Conservation (phyloP, 192 early-diverging fungal genomes). For the Coemansia sp. region DNA sequence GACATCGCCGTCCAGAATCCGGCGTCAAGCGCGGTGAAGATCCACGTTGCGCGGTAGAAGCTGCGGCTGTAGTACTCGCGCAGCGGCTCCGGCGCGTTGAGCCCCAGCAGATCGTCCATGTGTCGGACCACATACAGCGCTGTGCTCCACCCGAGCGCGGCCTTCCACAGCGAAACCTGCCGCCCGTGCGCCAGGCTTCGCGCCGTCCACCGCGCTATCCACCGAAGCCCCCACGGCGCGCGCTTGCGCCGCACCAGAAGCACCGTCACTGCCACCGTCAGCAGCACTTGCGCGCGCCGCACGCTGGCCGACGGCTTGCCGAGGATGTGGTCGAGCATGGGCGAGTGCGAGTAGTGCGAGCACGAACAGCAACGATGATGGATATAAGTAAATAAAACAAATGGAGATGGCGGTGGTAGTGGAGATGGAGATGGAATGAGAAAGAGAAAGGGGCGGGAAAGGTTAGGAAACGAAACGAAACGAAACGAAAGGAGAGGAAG, state of each 20-base stretch:
- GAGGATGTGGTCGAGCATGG: constrained; percentile 90
- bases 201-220: constrained; percentile 13
- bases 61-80: constrained; percentile 84
- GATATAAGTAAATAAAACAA: background rate
- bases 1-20: constrained; percentile 91
- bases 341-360: no score
- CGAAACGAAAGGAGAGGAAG: background rate
- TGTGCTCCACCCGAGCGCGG: constrained; percentile 65
- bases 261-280: constrained; percentile 9
- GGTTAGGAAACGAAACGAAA: background rate
- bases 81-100: constrained; percentile 78
- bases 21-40: constrained; percentile 89
- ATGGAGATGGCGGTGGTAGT: background rate
- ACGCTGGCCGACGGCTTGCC: constrained; percentile 88
- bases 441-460: background rate
- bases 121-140: constrained; percentile 68
- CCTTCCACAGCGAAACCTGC: constrained; percentile 68
- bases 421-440: background rate
- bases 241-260: constrained; percentile 24
- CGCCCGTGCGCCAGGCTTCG: background rate
- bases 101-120: constrained; percentile 69
- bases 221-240: constrained; percentile 36
- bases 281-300: constrained; percentile 72
- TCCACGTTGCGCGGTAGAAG: constrained; percentile 89
- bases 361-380: no score